A percentile compares a stretch with the other conserved stretches of the same genome.
These are phyloP conservation scores for Apostasia ramifera DNA, from an alignment of 106 monocot species.

Conservation along the genomic window DNA sequence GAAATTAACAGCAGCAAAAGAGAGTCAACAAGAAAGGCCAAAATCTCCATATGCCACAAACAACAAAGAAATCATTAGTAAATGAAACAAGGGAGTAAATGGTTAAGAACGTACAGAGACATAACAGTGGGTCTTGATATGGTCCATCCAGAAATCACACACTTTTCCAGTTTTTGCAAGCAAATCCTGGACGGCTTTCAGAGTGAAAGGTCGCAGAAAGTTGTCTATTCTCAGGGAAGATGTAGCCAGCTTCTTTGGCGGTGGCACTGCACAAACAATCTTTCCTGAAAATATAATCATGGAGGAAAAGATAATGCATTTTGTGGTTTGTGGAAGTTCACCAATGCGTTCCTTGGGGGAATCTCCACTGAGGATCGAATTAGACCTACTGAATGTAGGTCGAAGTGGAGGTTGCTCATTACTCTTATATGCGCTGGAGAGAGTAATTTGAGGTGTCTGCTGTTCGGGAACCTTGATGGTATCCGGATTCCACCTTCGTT, in stretches of 20 bases:
- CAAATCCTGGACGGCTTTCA: conserved; percentile 50
- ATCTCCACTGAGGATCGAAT: conserved; percentile 46
- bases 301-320: not conserved
- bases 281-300: not conserved
- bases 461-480: conserved; percentile 45
- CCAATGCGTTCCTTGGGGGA: conserved; percentile 76
- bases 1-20: no score
- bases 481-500: conserved; percentile 73
- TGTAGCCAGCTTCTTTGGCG: conserved; percentile 8
- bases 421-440: conserved; percentile 34
- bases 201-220: conserved; percentile 26
- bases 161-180: conserved; percentile 46
- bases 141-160: conserved; percentile 59
- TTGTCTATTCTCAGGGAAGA: conserved; percentile 13
- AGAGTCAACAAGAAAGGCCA: no score
- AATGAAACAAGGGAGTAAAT: not conserved
- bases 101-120: conserved; percentile 28
- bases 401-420: conserved; percentile 25
- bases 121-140: conserved; percentile 64
- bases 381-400: conserved; percentile 39
- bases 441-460: conserved; percentile 26
- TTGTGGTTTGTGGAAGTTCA: conserved; percentile 9
- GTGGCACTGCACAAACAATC: conserved; percentile 12
- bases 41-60: no score
- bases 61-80: no score